A percentile compares a stretch with the other conserved stretches of the same genome.
Evolutionary conservation across 169 alveolate genomes (phyloP).

Genomic region (Eimeria sp.): DNA sequence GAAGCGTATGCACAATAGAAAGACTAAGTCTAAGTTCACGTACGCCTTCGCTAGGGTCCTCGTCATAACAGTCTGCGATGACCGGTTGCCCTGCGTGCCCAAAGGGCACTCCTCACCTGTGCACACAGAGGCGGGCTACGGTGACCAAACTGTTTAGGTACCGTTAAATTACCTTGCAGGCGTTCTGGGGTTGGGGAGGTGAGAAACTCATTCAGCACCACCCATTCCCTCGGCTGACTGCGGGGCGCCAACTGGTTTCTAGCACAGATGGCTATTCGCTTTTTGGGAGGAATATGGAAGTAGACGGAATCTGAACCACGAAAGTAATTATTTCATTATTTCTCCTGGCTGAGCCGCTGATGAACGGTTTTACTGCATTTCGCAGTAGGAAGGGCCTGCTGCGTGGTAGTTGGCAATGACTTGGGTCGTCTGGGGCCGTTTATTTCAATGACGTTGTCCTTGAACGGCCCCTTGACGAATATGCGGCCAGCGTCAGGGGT

Average conservation of each 20-base stretch:
- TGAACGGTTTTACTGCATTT: slow-evolving; percentile 29
- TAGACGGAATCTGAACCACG: slow-evolving; percentile 6
- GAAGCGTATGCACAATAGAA: background rate
- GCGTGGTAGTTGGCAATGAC: background rate
- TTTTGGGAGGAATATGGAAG: background rate
- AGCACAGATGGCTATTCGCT: slow-evolving; percentile 18
- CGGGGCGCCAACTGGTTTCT: background rate
- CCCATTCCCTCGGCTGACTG: slow-evolving; percentile 46
- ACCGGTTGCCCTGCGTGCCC: background rate
- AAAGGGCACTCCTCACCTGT: slow-evolving; percentile 26
- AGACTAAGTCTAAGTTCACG: background rate
- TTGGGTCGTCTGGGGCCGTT: slow-evolving; percentile 9
- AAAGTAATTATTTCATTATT: background rate
- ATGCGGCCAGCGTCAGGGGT: slow-evolving; percentile 10
- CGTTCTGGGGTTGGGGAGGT: slow-evolving; percentile 42
- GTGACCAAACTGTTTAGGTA: background rate
- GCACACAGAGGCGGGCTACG: background rate
- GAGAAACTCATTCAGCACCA: background rate
- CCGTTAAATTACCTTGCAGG: background rate
- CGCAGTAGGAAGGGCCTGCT: slow-evolving; percentile 43
- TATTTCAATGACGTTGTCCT: slow-evolving; percentile 5
- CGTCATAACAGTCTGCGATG: slow-evolving; percentile 47
- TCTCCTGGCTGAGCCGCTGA: background rate
- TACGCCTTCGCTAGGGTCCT: slow-evolving; percentile 35
- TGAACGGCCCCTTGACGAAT: slow-evolving; percentile 33